phyloP scores from a whole-genome alignment of 2,329 filamentous ascomycete genomes.

The Cryphonectria nitschkei region DNA sequence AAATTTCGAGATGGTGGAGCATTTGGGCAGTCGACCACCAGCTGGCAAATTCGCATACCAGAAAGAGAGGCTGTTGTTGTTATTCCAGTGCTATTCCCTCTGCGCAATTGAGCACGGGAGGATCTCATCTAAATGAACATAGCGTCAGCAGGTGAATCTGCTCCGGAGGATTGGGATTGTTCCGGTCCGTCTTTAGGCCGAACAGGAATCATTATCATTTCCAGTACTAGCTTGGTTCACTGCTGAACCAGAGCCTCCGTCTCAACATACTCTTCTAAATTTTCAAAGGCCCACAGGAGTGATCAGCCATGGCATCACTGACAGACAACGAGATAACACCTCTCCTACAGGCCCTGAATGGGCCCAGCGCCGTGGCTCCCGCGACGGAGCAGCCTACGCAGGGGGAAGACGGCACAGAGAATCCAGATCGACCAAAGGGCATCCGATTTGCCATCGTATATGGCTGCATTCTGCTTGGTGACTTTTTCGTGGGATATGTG shows the following conservation, averaged over 20 bases:
- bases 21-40: no score
- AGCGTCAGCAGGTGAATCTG: neutral
- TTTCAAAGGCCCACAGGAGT: neutral
- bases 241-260: neutral
- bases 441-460: conserved; percentile 1
- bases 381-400: neutral
- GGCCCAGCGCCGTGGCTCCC: neutral
- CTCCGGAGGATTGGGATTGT: neutral
- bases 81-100: neutral
- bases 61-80: no score
- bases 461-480: conserved; percentile 7
- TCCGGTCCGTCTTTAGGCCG: neutral
- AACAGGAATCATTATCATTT: neutral
- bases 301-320: neutral
- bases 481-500: conserved; percentile 14
- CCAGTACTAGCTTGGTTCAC: neutral
- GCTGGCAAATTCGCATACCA: no score
- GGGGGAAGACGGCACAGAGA: neutral
- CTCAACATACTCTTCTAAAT: neutral
- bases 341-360: conserved; percentile 1
- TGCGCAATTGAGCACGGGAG: neutral
- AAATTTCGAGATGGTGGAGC: no score
- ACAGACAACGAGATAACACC: neutral
- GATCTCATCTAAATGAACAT: neutral
- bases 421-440: neutral